phyloP scores from a whole-genome alignment of 169 alveolate genomes.

The Plasmodium gallinaceum region DNA sequence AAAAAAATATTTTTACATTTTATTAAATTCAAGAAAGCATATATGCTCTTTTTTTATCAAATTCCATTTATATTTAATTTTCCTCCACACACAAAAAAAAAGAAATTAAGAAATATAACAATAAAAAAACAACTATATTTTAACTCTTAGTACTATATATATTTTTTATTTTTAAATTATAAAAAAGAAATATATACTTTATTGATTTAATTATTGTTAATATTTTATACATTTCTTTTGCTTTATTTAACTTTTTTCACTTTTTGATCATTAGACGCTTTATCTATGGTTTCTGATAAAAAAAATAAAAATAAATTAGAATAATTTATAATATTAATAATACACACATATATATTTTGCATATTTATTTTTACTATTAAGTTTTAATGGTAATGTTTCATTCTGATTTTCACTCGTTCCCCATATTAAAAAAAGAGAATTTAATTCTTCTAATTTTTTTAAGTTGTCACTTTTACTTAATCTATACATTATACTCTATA shows the following conservation, averaged over 20 bases:
- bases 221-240: constrained; percentile 7
- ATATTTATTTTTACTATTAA: constrained; percentile 23
- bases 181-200: not conserved
- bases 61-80: no score
- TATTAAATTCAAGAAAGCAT: no score
- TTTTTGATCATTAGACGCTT: constrained; percentile 34
- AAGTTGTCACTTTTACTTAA: constrained; percentile 66
- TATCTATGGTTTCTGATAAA: constrained; percentile 43
- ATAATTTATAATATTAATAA: not conserved
- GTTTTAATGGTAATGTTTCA: constrained; percentile 58
- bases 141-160: not conserved
- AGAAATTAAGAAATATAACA: constrained; percentile 9
- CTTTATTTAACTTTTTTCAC: constrained; percentile 45
- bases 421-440: constrained; percentile 69
- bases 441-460: constrained; percentile 53
- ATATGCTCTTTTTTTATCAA: no score
- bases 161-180: not conserved
- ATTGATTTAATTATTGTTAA: not conserved
- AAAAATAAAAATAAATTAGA: constrained; percentile 3
- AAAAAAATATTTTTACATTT: no score
- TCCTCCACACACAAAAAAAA: no score
- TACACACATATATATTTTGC: not conserved
- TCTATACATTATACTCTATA: constrained; percentile 62
- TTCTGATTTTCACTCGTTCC: constrained; percentile 53
- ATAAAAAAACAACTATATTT: constrained; percentile 8